phyloP scores from a whole-genome alignment of 148 eudicot species.

The Spergularia marina region DNA sequence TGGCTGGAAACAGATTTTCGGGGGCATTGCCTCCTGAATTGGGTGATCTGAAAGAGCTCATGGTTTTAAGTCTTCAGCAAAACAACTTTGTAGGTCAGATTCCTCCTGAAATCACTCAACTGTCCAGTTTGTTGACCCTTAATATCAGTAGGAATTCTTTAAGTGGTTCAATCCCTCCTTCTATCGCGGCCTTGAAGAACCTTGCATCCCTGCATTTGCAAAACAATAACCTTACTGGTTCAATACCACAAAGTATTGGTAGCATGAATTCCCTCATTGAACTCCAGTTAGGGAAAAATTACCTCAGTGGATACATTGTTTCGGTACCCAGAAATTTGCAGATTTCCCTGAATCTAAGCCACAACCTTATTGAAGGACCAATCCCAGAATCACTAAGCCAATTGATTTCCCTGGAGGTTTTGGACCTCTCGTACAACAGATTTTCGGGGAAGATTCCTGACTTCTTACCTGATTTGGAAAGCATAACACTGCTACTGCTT shows the following conservation, averaged over 20 bases:
- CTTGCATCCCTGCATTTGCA: conserved; percentile 61
- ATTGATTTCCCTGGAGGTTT: conserved; percentile 40
- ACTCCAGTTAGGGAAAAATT: conserved; percentile 67
- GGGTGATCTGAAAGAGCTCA: conserved; percentile 45
- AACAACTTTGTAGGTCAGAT: conserved; percentile 53
- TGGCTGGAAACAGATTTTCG: conserved; percentile 49
- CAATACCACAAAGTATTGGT: conserved; percentile 46
- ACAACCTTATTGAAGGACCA: conserved; percentile 51
- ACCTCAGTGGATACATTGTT: conserved; percentile 53
- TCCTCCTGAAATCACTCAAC: conserved; percentile 45
- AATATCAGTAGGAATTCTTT: conserved; percentile 60
- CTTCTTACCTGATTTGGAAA: conserved; percentile 22
- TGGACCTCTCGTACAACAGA: conserved; percentile 74
- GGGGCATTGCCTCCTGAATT: conserved; percentile 47
- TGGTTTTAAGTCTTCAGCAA: conserved; percentile 57
- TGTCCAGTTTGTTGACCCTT: conserved; percentile 43
- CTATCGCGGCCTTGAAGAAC: conserved; percentile 42
- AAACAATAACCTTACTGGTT: conserved; percentile 54
- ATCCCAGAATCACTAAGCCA: conserved; percentile 45
- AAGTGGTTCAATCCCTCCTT: conserved; percentile 56
- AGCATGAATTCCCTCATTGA: conserved; percentile 41
- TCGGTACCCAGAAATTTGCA: conserved; percentile 47
- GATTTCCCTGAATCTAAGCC: conserved; percentile 68
- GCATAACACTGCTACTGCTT: conserved; percentile 53
- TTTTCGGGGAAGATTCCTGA: conserved; percentile 60